Evolutionary conservation across 495 filamentous ascomycete species (phyloP).

Genomic region (Neurospora pannonica): DNA sequence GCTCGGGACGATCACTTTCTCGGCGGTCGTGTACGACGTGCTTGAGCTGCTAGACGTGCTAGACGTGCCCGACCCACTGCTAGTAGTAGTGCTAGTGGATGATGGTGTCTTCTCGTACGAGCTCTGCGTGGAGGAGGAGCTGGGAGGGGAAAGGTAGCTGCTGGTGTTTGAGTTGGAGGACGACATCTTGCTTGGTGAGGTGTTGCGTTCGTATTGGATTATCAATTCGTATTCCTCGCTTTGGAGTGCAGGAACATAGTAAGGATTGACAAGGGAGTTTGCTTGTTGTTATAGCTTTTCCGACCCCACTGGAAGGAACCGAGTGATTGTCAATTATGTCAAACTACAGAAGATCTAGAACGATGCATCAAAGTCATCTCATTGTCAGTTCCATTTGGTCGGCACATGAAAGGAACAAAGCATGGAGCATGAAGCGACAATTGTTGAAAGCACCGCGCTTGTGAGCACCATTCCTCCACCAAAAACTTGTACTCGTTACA

Average conservation of each 20-base stretch:
- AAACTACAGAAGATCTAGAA: not conserved
- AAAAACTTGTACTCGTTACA: not conserved
- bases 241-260: too few relatives aligned
- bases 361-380: not conserved
- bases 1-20: not conserved
- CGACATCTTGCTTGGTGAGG: not conserved
- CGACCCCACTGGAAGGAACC: rapidly evolving
- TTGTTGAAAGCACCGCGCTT: not conserved
- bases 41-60: not conserved
- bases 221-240: too few relatives aligned
- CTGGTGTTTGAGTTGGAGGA: not conserved
- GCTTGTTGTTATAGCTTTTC: not conserved
- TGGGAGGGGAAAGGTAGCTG: not conserved
- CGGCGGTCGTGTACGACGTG: not conserved
- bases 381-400: too few relatives aligned
- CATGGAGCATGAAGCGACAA: not conserved
- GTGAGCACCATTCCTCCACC: not conserved
- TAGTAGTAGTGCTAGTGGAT: not conserved
- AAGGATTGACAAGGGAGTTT: too few relatives aligned
- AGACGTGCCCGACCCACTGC: not conserved
- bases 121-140: not conserved
- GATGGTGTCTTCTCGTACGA: not conserved
- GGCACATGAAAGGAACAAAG: too few relatives aligned
- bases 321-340: not conserved
- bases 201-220: too few relatives aligned